Conservation (phyloP, 805 yeast genomes). For the Hanseniaspora lindneri region DNA sequence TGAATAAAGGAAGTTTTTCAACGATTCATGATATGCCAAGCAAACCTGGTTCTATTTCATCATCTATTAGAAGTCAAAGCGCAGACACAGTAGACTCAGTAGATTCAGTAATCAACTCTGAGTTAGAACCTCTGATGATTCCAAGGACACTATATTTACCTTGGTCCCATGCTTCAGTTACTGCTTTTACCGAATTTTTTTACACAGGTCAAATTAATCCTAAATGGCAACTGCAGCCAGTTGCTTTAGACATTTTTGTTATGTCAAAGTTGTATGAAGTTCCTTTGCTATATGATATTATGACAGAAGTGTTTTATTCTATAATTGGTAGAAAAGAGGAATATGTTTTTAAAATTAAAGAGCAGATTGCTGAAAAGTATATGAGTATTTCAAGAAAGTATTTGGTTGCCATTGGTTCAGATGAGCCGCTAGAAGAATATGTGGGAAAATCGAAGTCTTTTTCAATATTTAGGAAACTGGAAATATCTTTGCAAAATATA, state of each 20-base stretch:
- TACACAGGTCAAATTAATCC: slow-evolving; percentile 72
- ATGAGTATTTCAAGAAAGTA: slow-evolving; percentile 20
- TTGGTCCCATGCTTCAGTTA: slow-evolving; percentile 46
- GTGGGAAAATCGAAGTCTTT: slow-evolving; percentile 25
- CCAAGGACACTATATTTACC: slow-evolving; percentile 65
- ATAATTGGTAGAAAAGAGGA: slow-evolving; percentile 58
- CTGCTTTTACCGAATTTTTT: slow-evolving; percentile 58
- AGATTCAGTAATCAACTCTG: slow-evolving; percentile 18
- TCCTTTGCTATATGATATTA: slow-evolving; percentile 57
- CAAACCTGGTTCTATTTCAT: slow-evolving; percentile 6
- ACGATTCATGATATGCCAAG: slow-evolving; percentile 9
- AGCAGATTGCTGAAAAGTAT: slow-evolving; percentile 23
- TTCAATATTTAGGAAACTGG: slow-evolving; percentile 38
- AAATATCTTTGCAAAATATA: slow-evolving; percentile 43
- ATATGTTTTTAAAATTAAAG: slow-evolving; percentile 27
- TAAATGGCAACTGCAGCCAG: slow-evolving; percentile 60
- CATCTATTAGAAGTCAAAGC: slow-evolving; percentile 13
- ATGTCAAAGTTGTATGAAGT: slow-evolving; percentile 56
- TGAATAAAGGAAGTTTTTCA: slow-evolving; percentile 1
- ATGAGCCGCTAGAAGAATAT: slow-evolving; percentile 22
- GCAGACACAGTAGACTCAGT: slow-evolving; percentile 18
- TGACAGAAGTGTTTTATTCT: slow-evolving; percentile 57
- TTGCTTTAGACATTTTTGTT: slow-evolving; percentile 50
- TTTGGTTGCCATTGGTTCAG: slow-evolving; percentile 19
- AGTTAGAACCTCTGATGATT: slow-evolving; percentile 48